Percentiles rank a stretch among this genome's conserved stretches.
Conservation (phyloP, 148 eudicot species). For the Pharnaceum exiguum region DNA sequence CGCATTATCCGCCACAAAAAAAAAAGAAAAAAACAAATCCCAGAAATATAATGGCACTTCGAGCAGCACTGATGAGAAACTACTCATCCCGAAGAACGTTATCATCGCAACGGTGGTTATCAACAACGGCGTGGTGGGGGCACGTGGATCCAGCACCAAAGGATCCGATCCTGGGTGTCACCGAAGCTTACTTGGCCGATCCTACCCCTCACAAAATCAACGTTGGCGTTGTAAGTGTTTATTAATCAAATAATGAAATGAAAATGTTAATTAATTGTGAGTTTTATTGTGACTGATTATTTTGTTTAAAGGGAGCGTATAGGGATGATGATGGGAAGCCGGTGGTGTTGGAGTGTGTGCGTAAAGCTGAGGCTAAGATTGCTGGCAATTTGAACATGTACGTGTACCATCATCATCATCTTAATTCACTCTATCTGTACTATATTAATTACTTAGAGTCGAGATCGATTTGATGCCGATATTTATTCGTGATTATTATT, state of each 20-base stretch:
- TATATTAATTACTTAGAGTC: background rate
- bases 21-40: too few relatives aligned
- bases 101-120: conserved; percentile 4
- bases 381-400: conserved; percentile 87
- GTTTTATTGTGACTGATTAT: background rate
- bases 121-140: conserved; percentile 69
- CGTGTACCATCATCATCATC: conserved; percentile 10
- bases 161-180: conserved; percentile 95
- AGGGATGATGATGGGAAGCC: conserved; percentile 94
- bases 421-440: background rate
- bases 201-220: conserved; percentile 76
- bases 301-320: conserved; percentile 63
- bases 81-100: background rate
- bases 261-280: background rate
- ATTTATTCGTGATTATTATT: too few relatives aligned
- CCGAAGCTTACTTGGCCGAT: conserved; percentile 92
- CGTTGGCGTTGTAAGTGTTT: conserved; percentile 91
- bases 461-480: too few relatives aligned
- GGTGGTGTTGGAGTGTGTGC: conserved; percentile 82
- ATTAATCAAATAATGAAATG: too few relatives aligned
- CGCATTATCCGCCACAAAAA: too few relatives aligned
- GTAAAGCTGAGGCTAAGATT: conserved; percentile 84
- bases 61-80: conserved; percentile 20
- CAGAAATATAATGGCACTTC: conserved; percentile 55
- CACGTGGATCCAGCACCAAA: conserved; percentile 81